Base-by-base conservation (phyloP, 163 green algal species). In the Scenedesmus sp. region DNA sequence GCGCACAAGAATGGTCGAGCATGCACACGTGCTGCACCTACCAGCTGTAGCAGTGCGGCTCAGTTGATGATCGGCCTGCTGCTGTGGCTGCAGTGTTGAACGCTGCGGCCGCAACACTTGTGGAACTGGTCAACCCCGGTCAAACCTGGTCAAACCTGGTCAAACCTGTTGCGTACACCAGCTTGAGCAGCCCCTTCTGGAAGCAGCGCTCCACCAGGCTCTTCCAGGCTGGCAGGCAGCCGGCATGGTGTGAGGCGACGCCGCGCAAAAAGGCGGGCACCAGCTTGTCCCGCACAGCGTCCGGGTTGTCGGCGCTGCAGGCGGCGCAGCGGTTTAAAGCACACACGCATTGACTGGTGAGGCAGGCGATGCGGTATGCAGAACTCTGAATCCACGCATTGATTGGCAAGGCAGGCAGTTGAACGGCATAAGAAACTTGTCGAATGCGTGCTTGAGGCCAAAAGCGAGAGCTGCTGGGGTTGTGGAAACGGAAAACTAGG, bases 151-250 rank as follows among this genome's bases (percentile, higher is more conserved):
- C 30, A 76, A 76, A 76, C 65, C 51, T n/a, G 37, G 20, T 1
- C 78, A 5, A 46, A 94, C 89, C 86, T n/a, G 97, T 98, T 9
- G 97, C 96, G 93, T 97, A 97, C 53, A 98, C 95, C 40, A 98
- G 68, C 93, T 98, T 98, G 9, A 99, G 44, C 56, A 98, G 87
- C 0, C 97, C 97, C 51, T 90, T 91, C 90, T 99, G 97, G 94
- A 99, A 99, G 37, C 97, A 94, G 3, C 92, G 81, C 94, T 99
- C 98, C 1, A 99, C 94, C 6, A 99, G 92, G 0, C 53, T 59
- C 94, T 99, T 99, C 98, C 98, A 99, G 12, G 92, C 96, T 10
- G 98, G 98, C 73, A 99, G 94, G 92, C 96, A 97, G 40, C 98
- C 98, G 1, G 98, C 98, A 91, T 99, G 98, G 93, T 99, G 98